Evolutionary conservation across 768 basidiomycete species (phyloP), one percentile per base, ranked within the genome.

Genomic region (Mycena leptocephala): DNA sequence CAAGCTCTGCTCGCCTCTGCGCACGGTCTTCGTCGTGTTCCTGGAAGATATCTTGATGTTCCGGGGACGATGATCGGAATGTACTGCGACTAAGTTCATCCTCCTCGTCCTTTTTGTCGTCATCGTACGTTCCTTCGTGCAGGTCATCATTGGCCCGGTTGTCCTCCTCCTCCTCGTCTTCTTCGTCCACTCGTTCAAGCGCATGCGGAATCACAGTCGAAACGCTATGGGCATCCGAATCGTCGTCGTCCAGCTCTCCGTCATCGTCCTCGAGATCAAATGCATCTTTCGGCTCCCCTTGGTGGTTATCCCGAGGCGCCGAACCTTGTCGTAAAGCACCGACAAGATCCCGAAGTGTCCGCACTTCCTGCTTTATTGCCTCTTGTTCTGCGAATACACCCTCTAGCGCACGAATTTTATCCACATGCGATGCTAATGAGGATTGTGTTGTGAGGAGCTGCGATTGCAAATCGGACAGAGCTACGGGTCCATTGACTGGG

Each of bases 371-470:
- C 83, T 94, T 94, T 81, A 98, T 91, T 10, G 86, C 87, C 72
- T 98, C 97, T 78, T 99, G 96, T 85, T 98, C 97, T 1, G 90
- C 89, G 46, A 98, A 87, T 76, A 95, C 90, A 35, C 89, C 91
- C 80, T 99, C 98, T 46, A 99, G 87, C 30, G 93, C 92, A 48
- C 93, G 92, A 65, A 97, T 94, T 83, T 89, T 96, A 76, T 97
- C 95, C 48, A 96, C 90, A 79, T 98, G 96, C 20, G 85, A 87
- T 3, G 93, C 89, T 16, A 99, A 89, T 0, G 93, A 93, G 0
- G 88, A 83, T 80, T 98, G 97, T 0, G 97, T 98, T 51, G 97
- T 95, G 56, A 90, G 90, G 18, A 99, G 90, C 82, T 98, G 96
- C 13, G 89, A 83, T 79, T 98, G 97, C 8, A 99, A 90, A 18